Conservation (phyloP, 1,284 basidiomycete species). For the Schizophyllum commune region DNA sequence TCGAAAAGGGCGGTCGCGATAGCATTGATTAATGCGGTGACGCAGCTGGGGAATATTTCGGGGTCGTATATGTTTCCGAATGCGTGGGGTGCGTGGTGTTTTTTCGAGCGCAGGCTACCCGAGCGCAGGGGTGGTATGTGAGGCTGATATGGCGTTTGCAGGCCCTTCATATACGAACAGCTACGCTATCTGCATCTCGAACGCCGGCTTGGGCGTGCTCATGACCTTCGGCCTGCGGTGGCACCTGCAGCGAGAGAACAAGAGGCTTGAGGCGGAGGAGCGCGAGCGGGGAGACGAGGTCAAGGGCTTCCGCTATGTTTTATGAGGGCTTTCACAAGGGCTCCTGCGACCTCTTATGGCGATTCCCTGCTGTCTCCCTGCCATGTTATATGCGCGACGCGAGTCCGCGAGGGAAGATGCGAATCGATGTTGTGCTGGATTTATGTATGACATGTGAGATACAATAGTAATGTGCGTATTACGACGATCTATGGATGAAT, state of each 20-base stretch:
- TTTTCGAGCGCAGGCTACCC: too few species aligned
- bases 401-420: too few species aligned
- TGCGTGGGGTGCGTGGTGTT: slow-evolving; percentile 23
- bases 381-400: too few species aligned
- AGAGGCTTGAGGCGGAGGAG: slow-evolving; percentile 47
- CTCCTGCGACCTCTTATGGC: too few species aligned
- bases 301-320: background rate
- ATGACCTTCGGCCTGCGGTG: slow-evolving; percentile 24
- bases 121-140: too few species aligned
- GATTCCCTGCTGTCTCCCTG: too few species aligned
- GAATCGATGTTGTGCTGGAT: too few species aligned
- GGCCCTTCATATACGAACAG: slow-evolving; percentile 34
- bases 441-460: too few species aligned
- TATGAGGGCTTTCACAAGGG: background rate
- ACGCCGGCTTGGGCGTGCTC: slow-evolving; percentile 30
- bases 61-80: slow-evolving; percentile 41
- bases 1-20: slow-evolving; percentile 66
- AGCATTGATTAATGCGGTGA: slow-evolving; percentile 61
- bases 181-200: slow-evolving; percentile 41
- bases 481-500: too few species aligned
- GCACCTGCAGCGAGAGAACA: slow-evolving; percentile 59
- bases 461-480: too few species aligned
- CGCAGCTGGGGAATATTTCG: slow-evolving; percentile 59
- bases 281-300: background rate
- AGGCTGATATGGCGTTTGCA: too few species aligned